phyloP scores from a whole-genome alignment of 179 eudicot species.

The Nepenthes alata region DNA sequence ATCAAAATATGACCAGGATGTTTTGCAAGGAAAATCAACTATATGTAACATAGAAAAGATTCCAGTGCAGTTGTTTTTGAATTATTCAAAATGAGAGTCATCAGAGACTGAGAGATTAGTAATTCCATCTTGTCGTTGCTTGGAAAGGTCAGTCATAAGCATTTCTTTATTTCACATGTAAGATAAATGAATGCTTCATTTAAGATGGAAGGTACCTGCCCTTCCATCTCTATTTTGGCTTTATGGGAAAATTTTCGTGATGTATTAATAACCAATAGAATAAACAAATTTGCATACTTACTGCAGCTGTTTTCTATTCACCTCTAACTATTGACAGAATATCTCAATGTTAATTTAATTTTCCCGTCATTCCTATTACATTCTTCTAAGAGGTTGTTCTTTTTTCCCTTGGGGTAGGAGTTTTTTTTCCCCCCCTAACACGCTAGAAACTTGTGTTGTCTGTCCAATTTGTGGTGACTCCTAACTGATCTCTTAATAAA shows the following conservation, averaged over 20 bases:
- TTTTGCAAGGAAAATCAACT: too few relatives aligned
- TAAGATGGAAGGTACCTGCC: too few relatives aligned
- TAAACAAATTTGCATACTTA: neutral
- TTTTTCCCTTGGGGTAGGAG: slow-evolving; percentile 4
- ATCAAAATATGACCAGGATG: too few relatives aligned
- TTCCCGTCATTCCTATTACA: neutral
- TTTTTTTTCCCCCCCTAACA: slow-evolving; percentile 16
- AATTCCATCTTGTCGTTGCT: too few relatives aligned
- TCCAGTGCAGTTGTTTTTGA: too few relatives aligned
- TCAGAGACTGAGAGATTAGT: too few relatives aligned
- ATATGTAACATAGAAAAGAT: too few relatives aligned
- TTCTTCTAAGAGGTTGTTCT: neutral
- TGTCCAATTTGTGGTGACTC: slow-evolving; percentile 55
- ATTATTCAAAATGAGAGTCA: too few relatives aligned
- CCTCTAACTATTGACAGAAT: neutral
- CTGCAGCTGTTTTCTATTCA: neutral
- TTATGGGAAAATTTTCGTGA: neutral
- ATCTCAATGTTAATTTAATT: neutral
- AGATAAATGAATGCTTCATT: too few relatives aligned
- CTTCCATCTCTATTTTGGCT: neutral
- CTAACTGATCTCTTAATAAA: slow-evolving; percentile 51
- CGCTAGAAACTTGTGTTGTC: slow-evolving; percentile 11
- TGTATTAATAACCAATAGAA: neutral
- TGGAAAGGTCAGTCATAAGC: too few relatives aligned
- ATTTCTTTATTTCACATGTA: too few relatives aligned